Percentiles rank a stretch among this genome's conserved stretches.
Evolutionary conservation across 352 stramenopile species (phyloP).

Genomic region (Pythium dissimile): DNA sequence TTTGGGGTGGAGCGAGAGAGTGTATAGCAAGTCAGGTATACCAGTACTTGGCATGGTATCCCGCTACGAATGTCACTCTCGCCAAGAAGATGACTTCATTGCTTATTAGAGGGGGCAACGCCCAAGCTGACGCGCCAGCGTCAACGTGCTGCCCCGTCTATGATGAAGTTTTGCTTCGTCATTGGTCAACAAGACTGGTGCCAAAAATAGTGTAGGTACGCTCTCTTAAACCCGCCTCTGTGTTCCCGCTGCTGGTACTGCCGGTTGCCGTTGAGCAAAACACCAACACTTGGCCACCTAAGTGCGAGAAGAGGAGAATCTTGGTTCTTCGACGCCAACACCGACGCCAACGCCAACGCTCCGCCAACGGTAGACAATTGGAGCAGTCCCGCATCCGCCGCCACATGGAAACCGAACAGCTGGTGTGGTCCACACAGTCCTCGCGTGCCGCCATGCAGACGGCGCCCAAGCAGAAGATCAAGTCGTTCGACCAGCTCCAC

Average conservation of each 20-base stretch:
- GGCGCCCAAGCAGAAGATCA: conserved; percentile 28
- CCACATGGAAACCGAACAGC: too few relatives aligned
- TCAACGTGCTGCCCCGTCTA: conserved; percentile 17
- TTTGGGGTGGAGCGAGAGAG: too few relatives aligned
- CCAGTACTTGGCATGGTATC: too few relatives aligned
- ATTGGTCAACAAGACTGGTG: too few relatives aligned
- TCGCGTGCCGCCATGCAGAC: too few relatives aligned
- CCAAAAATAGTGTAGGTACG: background rate
- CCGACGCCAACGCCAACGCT: too few relatives aligned
- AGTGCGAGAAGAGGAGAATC: too few relatives aligned
- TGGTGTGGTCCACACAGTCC: too few relatives aligned
- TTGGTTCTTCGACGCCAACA: too few relatives aligned
- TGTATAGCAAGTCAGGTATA: background rate
- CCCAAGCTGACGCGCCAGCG: conserved; percentile 1
- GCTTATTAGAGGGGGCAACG: conserved; percentile 2
- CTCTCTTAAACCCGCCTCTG: conserved; percentile 15
- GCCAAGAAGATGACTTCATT: conserved; percentile 12
- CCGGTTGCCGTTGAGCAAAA: background rate
- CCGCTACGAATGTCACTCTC: conserved; percentile 14
- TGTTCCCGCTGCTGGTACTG: too few relatives aligned
- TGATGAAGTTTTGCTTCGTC: conserved; percentile 1
- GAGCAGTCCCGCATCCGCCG: too few relatives aligned
- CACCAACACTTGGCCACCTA: background rate
- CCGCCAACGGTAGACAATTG: too few relatives aligned
- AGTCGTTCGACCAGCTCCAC: conserved; percentile 76